Evolutionary conservation across 306 rosid genomes (phyloP), one percentile per base, ranked within the genome.

Genomic region (Spatholobus suberectus): DNA sequence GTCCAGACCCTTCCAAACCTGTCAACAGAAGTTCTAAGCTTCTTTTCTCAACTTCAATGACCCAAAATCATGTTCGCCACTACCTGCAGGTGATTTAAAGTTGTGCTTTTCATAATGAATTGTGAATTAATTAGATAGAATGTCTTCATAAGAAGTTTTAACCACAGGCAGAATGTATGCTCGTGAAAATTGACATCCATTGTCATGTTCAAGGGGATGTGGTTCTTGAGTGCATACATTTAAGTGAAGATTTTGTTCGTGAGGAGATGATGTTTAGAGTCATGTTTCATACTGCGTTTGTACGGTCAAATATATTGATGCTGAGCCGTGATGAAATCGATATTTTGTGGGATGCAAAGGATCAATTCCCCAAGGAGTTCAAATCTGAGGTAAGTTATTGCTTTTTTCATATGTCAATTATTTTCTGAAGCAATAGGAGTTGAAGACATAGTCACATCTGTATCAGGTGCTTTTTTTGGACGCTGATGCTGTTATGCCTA

Each of bases 151-250:
- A 81, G 89, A 85, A 80, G 75, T 79, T 89, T 81, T 75, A 80
- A 89, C 83, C 82, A 77, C 99, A 96, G 99, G 99, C 91, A 86
- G 98, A 92, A 79, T 90, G 99, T 88, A 77, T 82, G 89, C 92
- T 92, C 75, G 98, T 96, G 88, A 92, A 96, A 89, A 86, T 93
- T 78, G 98, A 96, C 85, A 85, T 93, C 72, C 98, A 81, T 82
- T 93, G 94, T 80, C 96, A 86, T 75, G 88, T 93, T 88, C 98
- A 90, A 90, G 99, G 99, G 81, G 99, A 96, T 87, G 96, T 96
- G 76, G 98, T 96, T 87, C 92, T 96, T 55, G 99, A 96, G 84
- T 93, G 98, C 87, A 80, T 93, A 82, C 98, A 92, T 90, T 82
- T 92, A 80, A 88, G 86, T 75, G 96, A 92, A 79, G 99, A 91